Evolutionary conservation across 2,329 filamentous ascomycete species (phyloP), one percentile per base, ranked within the genome.

Genomic region (Chaetomium strumarium): DNA sequence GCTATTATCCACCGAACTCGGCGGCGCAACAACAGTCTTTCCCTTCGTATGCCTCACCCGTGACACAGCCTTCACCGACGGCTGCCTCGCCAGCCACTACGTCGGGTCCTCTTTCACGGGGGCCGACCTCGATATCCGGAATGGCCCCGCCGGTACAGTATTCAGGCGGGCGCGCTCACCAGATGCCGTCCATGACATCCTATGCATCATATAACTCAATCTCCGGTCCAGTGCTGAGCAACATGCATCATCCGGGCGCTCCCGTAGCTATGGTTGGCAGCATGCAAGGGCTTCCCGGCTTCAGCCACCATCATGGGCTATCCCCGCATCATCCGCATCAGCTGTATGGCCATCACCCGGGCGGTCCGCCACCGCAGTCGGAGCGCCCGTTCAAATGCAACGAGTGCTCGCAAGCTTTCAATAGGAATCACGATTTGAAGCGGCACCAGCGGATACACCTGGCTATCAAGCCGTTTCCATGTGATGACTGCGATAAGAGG

Each of bases 361-460:
- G 36, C 24, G 51, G 36, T 16, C 41, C 55, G 46, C 40, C 72
- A 74, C 10, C 79, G 79, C 78, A 14, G 17, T 61, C 68, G 7
- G 72, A 73, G 29, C 83, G 92, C 5, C 93, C 93, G 0, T 97
- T 95, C 75, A 91, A 91, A 70, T 99, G 93, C 67, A 90, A 97
- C 62, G 80, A 88, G 66, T 99, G 93, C 65, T 83, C 88, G 0
- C 90, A 95, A 67, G 91, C 88, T 36, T 99, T 99, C 73, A 97
- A 95, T 68, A 79, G 93, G 5, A 97, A 97, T 60, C 93, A 97
- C 66, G 93, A 97, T 65, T 70, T 97, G 62, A 99, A 99, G 72
- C 81, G 93, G 47, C 93, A 99, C 69, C 96, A 96, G 75, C 77
- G 90, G 46, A 97, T 97, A 54, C 93, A 99, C 69, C 72, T 97